phyloP scores from a whole-genome alignment of 805 yeast genomes.

The Starmerella bacillaris region DNA sequence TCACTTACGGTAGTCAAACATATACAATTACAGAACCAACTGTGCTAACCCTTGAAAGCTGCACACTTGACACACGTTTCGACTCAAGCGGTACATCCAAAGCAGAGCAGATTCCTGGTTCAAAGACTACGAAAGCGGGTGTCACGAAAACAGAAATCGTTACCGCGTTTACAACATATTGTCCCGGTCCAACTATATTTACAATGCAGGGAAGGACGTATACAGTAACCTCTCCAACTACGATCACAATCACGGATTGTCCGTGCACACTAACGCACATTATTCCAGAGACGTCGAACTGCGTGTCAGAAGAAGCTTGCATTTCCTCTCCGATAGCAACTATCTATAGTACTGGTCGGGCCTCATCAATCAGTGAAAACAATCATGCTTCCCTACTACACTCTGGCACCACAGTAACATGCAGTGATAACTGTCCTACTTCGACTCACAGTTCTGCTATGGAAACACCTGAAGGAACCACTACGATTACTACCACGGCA shows the following conservation, averaged over 20 bases:
- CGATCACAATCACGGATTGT: not conserved
- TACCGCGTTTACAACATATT: not conserved
- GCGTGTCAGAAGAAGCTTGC: not conserved
- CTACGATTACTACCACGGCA: no score
- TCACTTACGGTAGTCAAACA: conserved; percentile 26
- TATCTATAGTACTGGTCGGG: not conserved
- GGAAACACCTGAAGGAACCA: no score
- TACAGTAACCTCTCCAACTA: not conserved
- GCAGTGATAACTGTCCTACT: not conserved
- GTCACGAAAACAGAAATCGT: not conserved
- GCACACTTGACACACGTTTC: no score
- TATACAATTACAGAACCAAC: conserved; percentile 31
- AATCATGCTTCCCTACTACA: not conserved
- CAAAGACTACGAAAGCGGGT: not conserved
- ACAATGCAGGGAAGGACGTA: not conserved
- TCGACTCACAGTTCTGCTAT: no score
- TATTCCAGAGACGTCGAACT: not conserved
- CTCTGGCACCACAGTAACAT: not conserved
- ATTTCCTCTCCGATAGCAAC: not conserved
- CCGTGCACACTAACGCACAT: not conserved
- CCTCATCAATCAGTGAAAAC: not conserved
- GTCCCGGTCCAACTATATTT: conserved; percentile 1
- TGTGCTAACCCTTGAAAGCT: conserved; percentile 32
- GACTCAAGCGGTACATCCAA: no score
- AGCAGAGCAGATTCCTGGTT: no score